phyloP scores from a whole-genome alignment of 1,284 basidiomycete genomes.

The Cutaneotrichosporon mucoides region DNA sequence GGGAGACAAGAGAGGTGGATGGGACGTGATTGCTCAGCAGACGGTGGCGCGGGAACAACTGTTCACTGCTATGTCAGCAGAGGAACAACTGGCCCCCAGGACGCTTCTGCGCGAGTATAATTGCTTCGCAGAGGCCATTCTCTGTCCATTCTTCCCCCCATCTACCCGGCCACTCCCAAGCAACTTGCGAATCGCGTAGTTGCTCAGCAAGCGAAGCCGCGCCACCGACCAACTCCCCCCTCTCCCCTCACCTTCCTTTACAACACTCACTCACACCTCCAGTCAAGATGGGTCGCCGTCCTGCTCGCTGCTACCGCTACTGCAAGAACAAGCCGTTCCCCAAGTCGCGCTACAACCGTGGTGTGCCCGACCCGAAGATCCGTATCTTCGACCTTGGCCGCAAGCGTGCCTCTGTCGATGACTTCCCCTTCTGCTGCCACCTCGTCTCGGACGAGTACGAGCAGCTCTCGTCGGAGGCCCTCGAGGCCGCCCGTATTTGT shows the following conservation, averaged over 20 bases:
- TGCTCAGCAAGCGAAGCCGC: neutral
- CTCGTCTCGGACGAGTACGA: constrained; percentile 98
- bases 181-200: neutral
- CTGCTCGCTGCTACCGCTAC: constrained; percentile 93
- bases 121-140: neutral
- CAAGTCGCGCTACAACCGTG: constrained; percentile 95
- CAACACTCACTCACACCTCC: constrained; percentile 7
- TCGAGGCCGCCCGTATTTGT: constrained; percentile 98
- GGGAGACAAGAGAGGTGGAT: neutral
- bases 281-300: constrained; percentile 82
- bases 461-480: constrained; percentile 91
- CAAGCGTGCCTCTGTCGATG: constrained; percentile 91
- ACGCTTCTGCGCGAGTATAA: neutral
- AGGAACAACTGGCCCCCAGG: too few species aligned
- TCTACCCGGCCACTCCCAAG: constrained; percentile 1
- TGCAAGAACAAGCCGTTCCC: constrained; percentile 93
- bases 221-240: neutral
- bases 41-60: neutral
- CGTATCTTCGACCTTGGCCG: constrained; percentile 91
- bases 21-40: constrained; percentile 5
- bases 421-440: constrained; percentile 95
- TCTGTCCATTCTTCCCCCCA: neutral
- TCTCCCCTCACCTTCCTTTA: neutral
- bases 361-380: constrained; percentile 95
- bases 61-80: neutral